Base-by-base conservation (phyloP, 768 basidiomycete species). In the Hericium alpestre region DNA sequence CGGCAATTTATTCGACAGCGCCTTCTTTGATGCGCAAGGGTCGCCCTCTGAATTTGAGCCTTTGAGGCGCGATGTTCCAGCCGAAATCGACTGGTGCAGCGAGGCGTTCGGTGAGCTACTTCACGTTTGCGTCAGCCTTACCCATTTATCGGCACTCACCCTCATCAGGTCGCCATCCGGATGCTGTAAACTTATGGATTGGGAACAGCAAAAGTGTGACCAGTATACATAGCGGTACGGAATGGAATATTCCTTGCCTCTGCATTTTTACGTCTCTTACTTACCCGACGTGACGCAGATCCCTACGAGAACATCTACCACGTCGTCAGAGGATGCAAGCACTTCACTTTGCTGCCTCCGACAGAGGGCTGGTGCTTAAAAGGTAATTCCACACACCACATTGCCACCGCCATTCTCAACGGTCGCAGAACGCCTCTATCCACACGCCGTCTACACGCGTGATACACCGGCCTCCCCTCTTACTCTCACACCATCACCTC, bases 251-350 rank as follows among this genome's bases (percentile, higher is more conserved):
- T 32, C 32, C 32, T 32, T 32, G 32, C 32, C 32, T 32, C 32
- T 6, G 32, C 32, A 10, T 1, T 9, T 10, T 32, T 10, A 32
- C 9, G 32, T 6, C 8, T 10, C 32, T 32, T 7, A 32, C 25
- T 32, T 32, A 7, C 32, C 8, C 27, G 25, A 50, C 15, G 59
- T 12, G 47, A 46, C 46, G 48, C 18, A 90, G 89, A 88, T 69
- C 92, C 91, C 0, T 96, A 93, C 63, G 93, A 96, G 72, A 97
- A 96, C 67, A 81, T 96, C 55, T 96, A 96, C 69, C 81, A 85
- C 4, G 90, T 97, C 32, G 72, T 93, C 53, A 79, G 87, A 48
- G 94, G 93, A 11, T 71, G 78, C 49, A 97, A 96, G 65, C 82
- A 86, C 40, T 96, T 97, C 65, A 86, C 85, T 0, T 76, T 97